phyloP scores from a whole-genome alignment of 805 yeast genomes.

The Lipomyces starkeyi region DNA sequence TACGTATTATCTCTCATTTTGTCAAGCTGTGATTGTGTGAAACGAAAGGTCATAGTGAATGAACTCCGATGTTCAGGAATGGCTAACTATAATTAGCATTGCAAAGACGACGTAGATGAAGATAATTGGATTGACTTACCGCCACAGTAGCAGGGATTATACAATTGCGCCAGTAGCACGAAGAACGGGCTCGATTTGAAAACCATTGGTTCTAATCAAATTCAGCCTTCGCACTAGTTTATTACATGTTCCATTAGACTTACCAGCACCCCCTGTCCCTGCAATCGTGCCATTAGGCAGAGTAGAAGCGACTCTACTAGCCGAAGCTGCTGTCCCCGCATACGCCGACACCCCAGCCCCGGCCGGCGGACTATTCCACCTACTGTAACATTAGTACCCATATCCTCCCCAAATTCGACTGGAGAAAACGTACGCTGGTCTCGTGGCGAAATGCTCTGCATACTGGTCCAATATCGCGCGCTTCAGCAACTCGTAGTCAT shows the following conservation, averaged over 20 bases:
- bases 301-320: not conserved
- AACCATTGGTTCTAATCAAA: not conserved
- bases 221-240: not conserved
- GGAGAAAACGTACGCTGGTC: slow-evolving; percentile 23
- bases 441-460: slow-evolving; percentile 2
- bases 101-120: not conserved
- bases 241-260: not conserved
- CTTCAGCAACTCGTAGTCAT: slow-evolving; percentile 15
- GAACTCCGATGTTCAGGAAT: slow-evolving; percentile 23
- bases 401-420: not conserved
- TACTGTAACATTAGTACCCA: not conserved
- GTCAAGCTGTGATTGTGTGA: slow-evolving; percentile 53
- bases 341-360: not conserved
- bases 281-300: not conserved
- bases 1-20: slow-evolving; percentile 46
- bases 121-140: slow-evolving; percentile 16
- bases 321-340: not conserved
- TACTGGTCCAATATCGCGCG: slow-evolving; percentile 18
- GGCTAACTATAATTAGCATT: not conserved
- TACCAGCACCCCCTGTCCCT: slow-evolving; percentile 4
- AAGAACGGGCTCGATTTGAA: slow-evolving; percentile 44
- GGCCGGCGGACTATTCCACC: not conserved
- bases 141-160: slow-evolving; percentile 33
- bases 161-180: slow-evolving; percentile 27
- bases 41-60: slow-evolving; percentile 46